These are phyloP conservation scores for Beauveria rudraprayagi DNA, from an alignment of 2,329 filamentous ascomycete species.

Conservation along the genomic window DNA sequence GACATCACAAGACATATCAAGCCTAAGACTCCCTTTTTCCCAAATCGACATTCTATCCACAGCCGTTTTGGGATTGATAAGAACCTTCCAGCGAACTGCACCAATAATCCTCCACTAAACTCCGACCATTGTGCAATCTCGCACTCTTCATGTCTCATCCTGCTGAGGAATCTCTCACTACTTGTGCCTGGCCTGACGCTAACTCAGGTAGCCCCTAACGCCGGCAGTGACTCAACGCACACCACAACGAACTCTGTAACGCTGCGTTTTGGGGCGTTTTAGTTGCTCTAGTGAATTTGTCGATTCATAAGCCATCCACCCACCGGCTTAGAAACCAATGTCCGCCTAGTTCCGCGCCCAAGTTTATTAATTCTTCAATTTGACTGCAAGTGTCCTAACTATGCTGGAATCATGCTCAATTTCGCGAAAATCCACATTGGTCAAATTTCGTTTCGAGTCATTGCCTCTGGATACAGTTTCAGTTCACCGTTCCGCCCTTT, in stretches of 20 bases:
- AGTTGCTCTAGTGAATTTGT: not conserved
- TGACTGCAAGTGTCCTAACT: too few species aligned
- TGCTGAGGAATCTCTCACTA: not conserved
- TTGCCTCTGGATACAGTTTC: not conserved
- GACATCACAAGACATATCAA: not conserved
- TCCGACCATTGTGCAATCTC: not conserved
- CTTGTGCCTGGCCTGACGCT: not conserved
- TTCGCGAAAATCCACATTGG: not conserved
- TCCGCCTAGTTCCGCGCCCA: not conserved
- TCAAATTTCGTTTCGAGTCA: not conserved
- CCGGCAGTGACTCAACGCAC: not conserved
- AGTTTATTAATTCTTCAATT: not conserved
- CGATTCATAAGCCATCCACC: slow-evolving; percentile 2
- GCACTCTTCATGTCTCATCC: not conserved
- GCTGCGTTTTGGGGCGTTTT: not conserved
- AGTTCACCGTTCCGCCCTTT: too few species aligned
- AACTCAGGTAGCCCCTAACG: not conserved
- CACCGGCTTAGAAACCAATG: slow-evolving; percentile 6
- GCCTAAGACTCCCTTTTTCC: not conserved
- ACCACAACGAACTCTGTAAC: slow-evolving; percentile 1
- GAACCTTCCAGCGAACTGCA: too few species aligned
- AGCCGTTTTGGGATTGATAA: too few species aligned
- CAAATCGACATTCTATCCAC: not conserved
- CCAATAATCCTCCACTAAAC: not conserved
- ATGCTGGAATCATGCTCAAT: not conserved